Conservation (phyloP, 257 asterid genomes). For the Primulina tabacum region DNA sequence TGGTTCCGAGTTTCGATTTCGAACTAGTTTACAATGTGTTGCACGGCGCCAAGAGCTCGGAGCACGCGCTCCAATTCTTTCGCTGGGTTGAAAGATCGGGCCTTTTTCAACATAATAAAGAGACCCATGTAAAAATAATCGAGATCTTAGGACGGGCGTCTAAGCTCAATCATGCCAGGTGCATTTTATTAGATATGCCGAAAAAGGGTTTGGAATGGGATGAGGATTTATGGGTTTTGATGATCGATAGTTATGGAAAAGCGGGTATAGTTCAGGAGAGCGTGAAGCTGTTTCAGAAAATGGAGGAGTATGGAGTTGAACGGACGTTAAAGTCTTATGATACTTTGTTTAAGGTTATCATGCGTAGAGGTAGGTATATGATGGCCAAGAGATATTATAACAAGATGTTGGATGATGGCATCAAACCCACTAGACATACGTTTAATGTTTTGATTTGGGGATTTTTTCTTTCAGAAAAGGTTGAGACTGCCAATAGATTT, state of each 20-base stretch:
- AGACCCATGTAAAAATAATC: constrained; percentile 69
- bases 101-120: constrained; percentile 54
- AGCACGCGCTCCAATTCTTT: constrained; percentile 91
- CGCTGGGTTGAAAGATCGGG: constrained; percentile 90
- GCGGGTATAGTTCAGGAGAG: constrained; percentile 96
- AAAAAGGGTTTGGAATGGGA: constrained; percentile 82
- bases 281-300: constrained; percentile 72
- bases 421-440: constrained; percentile 73
- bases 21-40: constrained; percentile 81
- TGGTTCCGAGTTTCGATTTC: constrained; percentile 68
- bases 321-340: constrained; percentile 63
- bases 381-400: constrained; percentile 89
- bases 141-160: constrained; percentile 72
- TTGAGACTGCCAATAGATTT: constrained; percentile 67
- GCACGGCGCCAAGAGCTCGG: constrained; percentile 59
- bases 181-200: constrained; percentile 83
- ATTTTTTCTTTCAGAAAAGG: constrained; percentile 60
- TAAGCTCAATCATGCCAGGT: constrained; percentile 83
- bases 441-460: constrained; percentile 86
- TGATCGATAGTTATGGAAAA: constrained; percentile 80
- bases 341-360: constrained; percentile 67
- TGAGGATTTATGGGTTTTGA: constrained; percentile 79
- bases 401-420: constrained; percentile 75
- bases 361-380: constrained; percentile 72
- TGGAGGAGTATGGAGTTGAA: constrained; percentile 73